phyloP scores from a whole-genome alignment of 1,284 basidiomycete species.

The Kwoniella shivajii region DNA sequence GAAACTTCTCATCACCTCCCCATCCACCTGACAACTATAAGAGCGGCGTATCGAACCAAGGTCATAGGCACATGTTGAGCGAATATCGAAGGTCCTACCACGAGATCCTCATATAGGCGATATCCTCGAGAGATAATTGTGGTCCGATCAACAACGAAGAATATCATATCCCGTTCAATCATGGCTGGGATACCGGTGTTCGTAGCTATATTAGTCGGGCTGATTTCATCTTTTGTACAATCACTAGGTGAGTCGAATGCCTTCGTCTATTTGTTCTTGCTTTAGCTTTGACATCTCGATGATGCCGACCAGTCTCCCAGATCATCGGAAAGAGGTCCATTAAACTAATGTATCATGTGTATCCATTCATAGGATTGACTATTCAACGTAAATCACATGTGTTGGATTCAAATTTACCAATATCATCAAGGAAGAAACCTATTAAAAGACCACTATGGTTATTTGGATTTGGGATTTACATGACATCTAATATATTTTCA shows the following conservation, averaged over 20 bases:
- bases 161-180: neutral
- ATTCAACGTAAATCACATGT: conserved; percentile 95
- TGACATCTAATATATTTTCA: conserved; percentile 78
- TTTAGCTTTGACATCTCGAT: neutral
- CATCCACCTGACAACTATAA: no score
- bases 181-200: conserved; percentile 59
- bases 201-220: conserved; percentile 69
- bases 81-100: no score
- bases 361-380: conserved; percentile 65
- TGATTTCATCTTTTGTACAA: conserved; percentile 86
- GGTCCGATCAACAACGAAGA: no score
- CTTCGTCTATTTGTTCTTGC: neutral
- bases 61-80: no score
- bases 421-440: conserved; percentile 66
- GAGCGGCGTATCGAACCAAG: no score
- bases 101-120: no score
- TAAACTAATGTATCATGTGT: neutral
- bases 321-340: neutral
- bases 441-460: conserved; percentile 82
- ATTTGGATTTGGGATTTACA: conserved; percentile 79
- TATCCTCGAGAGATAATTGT: no score
- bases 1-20: no score
- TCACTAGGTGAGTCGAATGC: conserved; percentile 62
- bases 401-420: conserved; percentile 73
- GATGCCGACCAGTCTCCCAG: neutral